phyloP scores from a whole-genome alignment of 2,329 filamentous ascomycete genomes.

The Pseudogymnoascus sp. region DNA sequence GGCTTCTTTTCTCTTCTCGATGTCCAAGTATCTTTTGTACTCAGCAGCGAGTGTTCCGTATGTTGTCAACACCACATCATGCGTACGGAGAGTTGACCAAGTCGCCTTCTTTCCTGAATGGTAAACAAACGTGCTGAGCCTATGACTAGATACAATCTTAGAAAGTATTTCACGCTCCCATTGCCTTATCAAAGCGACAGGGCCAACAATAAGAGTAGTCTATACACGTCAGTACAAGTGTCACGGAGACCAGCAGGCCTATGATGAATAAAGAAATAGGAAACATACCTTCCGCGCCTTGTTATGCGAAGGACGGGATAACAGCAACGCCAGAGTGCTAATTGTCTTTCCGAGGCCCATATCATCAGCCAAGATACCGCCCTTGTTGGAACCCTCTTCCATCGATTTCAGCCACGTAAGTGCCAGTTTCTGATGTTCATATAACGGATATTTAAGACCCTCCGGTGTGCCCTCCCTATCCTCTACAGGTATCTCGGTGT shows the following conservation, averaged over 20 bases:
- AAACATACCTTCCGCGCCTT: slow-evolving; percentile 14
- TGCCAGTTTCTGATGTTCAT: slow-evolving; percentile 76
- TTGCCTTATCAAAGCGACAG: slow-evolving; percentile 72
- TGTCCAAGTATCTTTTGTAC: slow-evolving; percentile 40
- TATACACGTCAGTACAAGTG: slow-evolving; percentile 38
- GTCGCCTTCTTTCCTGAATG: slow-evolving; percentile 57
- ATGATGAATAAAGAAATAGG: background rate
- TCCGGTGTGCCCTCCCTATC: slow-evolving; percentile 63
- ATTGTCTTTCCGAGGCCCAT: slow-evolving; percentile 86
- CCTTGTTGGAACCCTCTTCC: slow-evolving; percentile 65
- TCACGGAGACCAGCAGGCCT: background rate
- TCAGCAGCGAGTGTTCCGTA: slow-evolving; percentile 67
- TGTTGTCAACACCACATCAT: slow-evolving; percentile 73
- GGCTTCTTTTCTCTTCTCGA: slow-evolving; percentile 22
- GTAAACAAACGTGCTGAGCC: slow-evolving; percentile 60
- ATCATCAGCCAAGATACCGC: slow-evolving; percentile 71
- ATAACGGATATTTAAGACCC: slow-evolving; percentile 61
- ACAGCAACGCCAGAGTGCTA: slow-evolving; percentile 66
- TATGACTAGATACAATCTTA: slow-evolving; percentile 56
- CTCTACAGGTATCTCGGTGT: slow-evolving; percentile 56
- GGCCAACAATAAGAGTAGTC: slow-evolving; percentile 78
- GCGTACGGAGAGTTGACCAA: slow-evolving; percentile 56
- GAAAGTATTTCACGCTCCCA: slow-evolving; percentile 75
- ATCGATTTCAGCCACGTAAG: slow-evolving; percentile 70
- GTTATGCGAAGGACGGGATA: background rate